These are phyloP conservation scores for Cladophialophora immunda DNA, from an alignment of 2,329 filamentous ascomycete genomes.

Conservation along the genomic window DNA sequence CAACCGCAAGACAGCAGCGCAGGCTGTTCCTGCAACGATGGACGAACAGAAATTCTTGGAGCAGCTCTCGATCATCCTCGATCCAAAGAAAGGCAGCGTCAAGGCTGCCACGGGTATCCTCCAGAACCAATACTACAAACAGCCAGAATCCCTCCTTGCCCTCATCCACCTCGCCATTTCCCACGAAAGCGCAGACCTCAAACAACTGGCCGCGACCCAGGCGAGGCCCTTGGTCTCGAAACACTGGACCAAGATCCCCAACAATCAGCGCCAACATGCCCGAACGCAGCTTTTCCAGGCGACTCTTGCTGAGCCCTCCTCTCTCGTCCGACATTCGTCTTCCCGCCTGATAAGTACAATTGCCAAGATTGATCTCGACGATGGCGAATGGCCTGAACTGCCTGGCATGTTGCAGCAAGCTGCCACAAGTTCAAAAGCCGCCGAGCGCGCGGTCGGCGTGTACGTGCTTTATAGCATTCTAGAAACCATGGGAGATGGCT, in stretches of 20 bases:
- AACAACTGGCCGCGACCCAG: conserved; percentile 92
- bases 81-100: conserved; percentile 81
- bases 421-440: conserved; percentile 75
- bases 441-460: conserved; percentile 87
- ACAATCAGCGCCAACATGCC: conserved; percentile 79
- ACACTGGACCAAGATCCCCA: conserved; percentile 81
- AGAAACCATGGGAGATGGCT: conserved; percentile 84
- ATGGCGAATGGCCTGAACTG: conserved; percentile 85
- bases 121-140: conserved; percentile 91
- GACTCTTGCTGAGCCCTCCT: conserved; percentile 79
- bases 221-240: conserved; percentile 81
- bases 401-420: conserved; percentile 81
- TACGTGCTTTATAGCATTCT: conserved; percentile 94
- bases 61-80: conserved; percentile 86
- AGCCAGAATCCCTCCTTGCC: conserved; percentile 82
- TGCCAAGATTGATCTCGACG: conserved; percentile 83
- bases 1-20: conserved; percentile 6
- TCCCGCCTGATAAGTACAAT: conserved; percentile 88
- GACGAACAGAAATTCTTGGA: conserved; percentile 84
- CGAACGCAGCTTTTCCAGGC: conserved; percentile 84
- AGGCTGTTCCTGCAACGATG: conserved; percentile 59
- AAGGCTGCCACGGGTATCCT: conserved; percentile 90
- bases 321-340: conserved; percentile 82
- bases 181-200: conserved; percentile 74
- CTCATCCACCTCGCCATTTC: conserved; percentile 89